Percentiles rank a stretch among this genome's conserved stretches.
Conservation (phyloP, 2,329 filamentous ascomycete species). For the Aspergillus neotritici region DNA sequence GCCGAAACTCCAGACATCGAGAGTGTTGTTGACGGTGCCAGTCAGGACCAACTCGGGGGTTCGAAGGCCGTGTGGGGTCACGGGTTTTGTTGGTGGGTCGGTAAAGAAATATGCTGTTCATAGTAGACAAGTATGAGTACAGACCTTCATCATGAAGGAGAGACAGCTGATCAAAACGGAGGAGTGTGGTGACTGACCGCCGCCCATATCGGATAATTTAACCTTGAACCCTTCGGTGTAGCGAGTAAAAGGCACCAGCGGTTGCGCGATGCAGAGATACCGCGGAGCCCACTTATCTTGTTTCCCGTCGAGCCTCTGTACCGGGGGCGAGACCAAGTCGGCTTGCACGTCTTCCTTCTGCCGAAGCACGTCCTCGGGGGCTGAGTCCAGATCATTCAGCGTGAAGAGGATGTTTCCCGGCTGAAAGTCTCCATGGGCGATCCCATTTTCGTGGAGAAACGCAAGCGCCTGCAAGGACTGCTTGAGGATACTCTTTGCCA, state of each 20-base stretch:
- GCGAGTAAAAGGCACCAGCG: conserved; percentile 21
- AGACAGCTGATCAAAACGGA: conserved; percentile 5
- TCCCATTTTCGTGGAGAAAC: conserved; percentile 21
- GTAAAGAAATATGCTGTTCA: conserved; percentile 21
- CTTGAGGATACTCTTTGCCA: conserved; percentile 22
- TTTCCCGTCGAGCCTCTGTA: conserved; percentile 23
- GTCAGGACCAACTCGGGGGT: conserved; percentile 25
- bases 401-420: conserved; percentile 22
- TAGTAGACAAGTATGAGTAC: conserved; percentile 5
- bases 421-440: conserved; percentile 23
- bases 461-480: conserved; percentile 20
- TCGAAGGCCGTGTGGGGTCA: conserved; percentile 23
- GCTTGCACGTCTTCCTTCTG: conserved; percentile 19
- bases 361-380: conserved; percentile 14
- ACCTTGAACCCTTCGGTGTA: conserved; percentile 18
- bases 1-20: conserved; percentile 29
- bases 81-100: conserved; percentile 18
- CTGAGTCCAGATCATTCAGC: conserved; percentile 15
- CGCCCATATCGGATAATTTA: conserved; percentile 29
- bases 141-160: conserved; percentile 7
- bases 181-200: conserved; percentile 20
- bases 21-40: conserved; percentile 15
- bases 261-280: conserved; percentile 24
- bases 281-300: conserved; percentile 26
- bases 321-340: conserved; percentile 13